These are phyloP conservation scores for Pseudogymnoascus sp. DNA, from an alignment of 2,329 filamentous ascomycete species.

Conservation along the genomic window DNA sequence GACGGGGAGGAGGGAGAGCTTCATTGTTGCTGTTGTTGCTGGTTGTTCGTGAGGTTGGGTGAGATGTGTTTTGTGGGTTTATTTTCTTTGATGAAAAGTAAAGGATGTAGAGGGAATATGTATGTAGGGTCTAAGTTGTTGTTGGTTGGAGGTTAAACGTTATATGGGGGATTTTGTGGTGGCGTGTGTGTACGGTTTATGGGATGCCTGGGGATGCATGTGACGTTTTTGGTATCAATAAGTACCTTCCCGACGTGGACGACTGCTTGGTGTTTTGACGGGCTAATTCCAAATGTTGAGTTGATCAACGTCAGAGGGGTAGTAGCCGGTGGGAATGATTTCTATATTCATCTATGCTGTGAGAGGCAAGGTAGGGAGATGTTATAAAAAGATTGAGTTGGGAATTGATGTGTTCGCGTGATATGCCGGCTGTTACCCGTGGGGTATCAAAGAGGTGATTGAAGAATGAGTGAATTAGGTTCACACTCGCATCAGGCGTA, in stretches of 20 bases:
- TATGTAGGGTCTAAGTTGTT: background rate
- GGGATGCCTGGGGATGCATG: slow-evolving; percentile 5
- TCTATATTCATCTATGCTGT: background rate
- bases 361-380: background rate
- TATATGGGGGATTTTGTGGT: background rate
- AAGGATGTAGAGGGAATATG: background rate
- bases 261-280: background rate
- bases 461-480: background rate
- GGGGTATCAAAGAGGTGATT: background rate
- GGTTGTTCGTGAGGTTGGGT: too few species aligned
- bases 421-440: background rate
- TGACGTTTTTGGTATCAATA: background rate
- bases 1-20: slow-evolving; percentile 46
- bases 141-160: background rate
- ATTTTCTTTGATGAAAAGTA: background rate
- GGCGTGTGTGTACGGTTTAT: background rate
- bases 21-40: slow-evolving; percentile 43
- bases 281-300: background rate
- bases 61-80: too few species aligned
- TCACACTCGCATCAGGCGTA: background rate
- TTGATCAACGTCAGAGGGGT: background rate
- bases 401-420: background rate
- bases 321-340: background rate
- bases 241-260: slow-evolving; percentile 2
- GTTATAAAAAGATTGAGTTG: background rate